Evolutionary conservation across 805 yeast genomes (phyloP).

Genomic region (Cyberlindnera amylophila): DNA sequence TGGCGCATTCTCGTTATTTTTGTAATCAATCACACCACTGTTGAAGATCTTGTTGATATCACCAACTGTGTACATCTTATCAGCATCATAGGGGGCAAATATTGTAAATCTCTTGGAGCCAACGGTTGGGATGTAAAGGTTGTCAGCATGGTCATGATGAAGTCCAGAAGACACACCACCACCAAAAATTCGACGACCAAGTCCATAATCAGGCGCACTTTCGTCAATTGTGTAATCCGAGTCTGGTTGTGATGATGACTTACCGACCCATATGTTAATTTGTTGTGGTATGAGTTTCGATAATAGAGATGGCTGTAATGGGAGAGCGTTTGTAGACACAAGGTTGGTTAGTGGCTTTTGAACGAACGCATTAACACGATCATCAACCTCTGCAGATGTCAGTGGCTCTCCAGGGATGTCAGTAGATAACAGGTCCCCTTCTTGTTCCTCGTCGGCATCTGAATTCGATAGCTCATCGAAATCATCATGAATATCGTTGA

Average conservation of each 20-base stretch:
- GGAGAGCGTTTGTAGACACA: slow-evolving; percentile 28
- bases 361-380: slow-evolving; percentile 46
- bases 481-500: slow-evolving; percentile 46
- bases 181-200: slow-evolving; percentile 56
- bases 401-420: slow-evolving; percentile 27
- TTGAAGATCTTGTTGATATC: slow-evolving; percentile 45
- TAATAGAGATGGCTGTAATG: slow-evolving; percentile 41
- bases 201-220: slow-evolving; percentile 30
- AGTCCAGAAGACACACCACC: slow-evolving; percentile 66
- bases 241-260: slow-evolving; percentile 19
- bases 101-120: slow-evolving; percentile 68
- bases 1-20: slow-evolving; percentile 49
- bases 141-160: slow-evolving; percentile 81
- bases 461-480: slow-evolving; percentile 36
- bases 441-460: slow-evolving; percentile 19
- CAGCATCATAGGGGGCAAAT: slow-evolving; percentile 60
- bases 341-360: slow-evolving; percentile 61
- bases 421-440: slow-evolving; percentile 13
- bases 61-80: slow-evolving; percentile 61
- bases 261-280: slow-evolving; percentile 72
- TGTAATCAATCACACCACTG: slow-evolving; percentile 69
- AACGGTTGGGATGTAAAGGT: slow-evolving; percentile 55
- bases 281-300: slow-evolving; percentile 56
- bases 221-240: slow-evolving; percentile 17
- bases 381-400: slow-evolving; percentile 32